Percentiles rank a stretch among this genome's conserved stretches.
Conservation (phyloP, 306 rosid genomes). For the Sicyos baderoa region DNA sequence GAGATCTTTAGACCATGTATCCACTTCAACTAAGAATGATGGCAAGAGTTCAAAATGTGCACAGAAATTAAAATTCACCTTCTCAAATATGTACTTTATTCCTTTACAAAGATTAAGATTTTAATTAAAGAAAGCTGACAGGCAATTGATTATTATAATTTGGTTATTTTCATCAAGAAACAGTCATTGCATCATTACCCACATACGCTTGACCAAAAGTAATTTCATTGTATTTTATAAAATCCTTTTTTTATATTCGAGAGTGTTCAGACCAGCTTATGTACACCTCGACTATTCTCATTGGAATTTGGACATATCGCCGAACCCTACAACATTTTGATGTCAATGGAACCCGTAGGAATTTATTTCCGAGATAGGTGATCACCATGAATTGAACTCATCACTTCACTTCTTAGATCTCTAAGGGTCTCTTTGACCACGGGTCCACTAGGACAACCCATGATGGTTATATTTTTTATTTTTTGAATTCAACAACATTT, state of each 20-base stretch:
- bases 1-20: background rate
- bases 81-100: conserved; percentile 8
- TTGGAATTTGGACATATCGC: too few species aligned
- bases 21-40: background rate
- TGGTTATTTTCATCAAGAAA: background rate
- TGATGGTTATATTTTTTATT: too few species aligned
- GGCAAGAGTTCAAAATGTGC: conserved; percentile 10
- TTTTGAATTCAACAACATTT: too few species aligned
- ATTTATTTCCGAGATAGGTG: too few species aligned
- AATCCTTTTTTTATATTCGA: background rate
- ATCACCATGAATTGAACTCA: too few species aligned
- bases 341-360: too few species aligned
- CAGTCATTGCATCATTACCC: conserved; percentile 4
- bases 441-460: too few species aligned
- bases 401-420: too few species aligned
- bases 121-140: background rate
- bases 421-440: too few species aligned
- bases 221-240: background rate
- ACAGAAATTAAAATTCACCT: background rate
- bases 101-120: background rate
- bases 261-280: too few species aligned
- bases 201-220: background rate
- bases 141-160: background rate
- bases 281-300: too few species aligned
- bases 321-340: too few species aligned